Percentiles rank a stretch among this genome's conserved stretches.
Conservation (phyloP, 2,329 filamentous ascomycete genomes). For the Phialemoniopsis sp. region DNA sequence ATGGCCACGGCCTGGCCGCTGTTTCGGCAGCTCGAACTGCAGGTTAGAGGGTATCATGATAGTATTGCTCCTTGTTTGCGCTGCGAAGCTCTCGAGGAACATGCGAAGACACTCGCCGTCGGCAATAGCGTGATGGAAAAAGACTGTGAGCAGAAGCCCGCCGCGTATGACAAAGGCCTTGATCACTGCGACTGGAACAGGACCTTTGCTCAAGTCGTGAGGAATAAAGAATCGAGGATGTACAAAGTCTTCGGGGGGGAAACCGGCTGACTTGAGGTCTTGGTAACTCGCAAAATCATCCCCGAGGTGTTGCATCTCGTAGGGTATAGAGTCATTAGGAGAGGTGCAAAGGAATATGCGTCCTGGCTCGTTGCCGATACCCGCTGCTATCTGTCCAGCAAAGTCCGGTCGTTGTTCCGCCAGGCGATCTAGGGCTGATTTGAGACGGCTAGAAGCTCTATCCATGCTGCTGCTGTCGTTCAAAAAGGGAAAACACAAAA, state of each 20-base stretch:
- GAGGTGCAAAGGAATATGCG: slow-evolving; percentile 13
- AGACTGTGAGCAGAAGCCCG: slow-evolving; percentile 33
- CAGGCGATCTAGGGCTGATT: slow-evolving; percentile 11
- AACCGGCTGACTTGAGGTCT: slow-evolving; percentile 17
- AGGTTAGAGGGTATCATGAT: slow-evolving; percentile 14
- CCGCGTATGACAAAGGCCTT: slow-evolving; percentile 31
- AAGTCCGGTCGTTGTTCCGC: slow-evolving; percentile 17
- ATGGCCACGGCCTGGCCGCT: slow-evolving; percentile 5
- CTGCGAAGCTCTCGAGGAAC: slow-evolving; percentile 33
- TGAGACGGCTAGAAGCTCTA: slow-evolving; percentile 9
- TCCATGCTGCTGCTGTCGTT: slow-evolving; percentile 1
- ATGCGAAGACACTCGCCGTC: slow-evolving; percentile 33
- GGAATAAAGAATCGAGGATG: slow-evolving; percentile 13
- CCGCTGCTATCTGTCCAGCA: slow-evolving; percentile 18
- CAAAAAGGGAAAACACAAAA: slow-evolving; percentile 16
- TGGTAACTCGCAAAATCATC: slow-evolving; percentile 17
- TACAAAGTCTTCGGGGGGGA: slow-evolving; percentile 23
- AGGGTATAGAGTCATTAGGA: slow-evolving; percentile 12
- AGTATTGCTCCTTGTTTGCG: slow-evolving; percentile 20
- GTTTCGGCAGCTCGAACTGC: slow-evolving; percentile 10
- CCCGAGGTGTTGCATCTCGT: slow-evolving; percentile 11
- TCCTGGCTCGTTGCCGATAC: slow-evolving; percentile 1
- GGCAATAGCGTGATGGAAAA: slow-evolving; percentile 34
- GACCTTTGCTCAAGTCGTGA: slow-evolving; percentile 2
- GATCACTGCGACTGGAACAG: slow-evolving; percentile 30